Conservation (phyloP, 768 basidiomycete genomes). For the Crassisporium funariophilum region DNA sequence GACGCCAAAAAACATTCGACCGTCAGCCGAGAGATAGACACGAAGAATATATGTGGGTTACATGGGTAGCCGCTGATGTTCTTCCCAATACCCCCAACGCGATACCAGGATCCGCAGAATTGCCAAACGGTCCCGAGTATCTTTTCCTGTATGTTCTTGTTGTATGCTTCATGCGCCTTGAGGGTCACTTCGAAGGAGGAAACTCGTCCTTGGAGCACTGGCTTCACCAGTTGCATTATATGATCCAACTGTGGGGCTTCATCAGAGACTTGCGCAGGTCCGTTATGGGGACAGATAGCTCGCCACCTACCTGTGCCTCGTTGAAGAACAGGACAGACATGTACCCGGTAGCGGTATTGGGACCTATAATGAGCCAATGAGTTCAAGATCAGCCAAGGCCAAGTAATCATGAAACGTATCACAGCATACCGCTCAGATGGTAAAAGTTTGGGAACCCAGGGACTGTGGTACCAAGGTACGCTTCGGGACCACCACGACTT, state of each 20-base stretch:
- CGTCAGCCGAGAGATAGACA: too few relatives aligned
- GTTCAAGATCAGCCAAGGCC: too few relatives aligned
- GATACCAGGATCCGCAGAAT: constrained; percentile 45
- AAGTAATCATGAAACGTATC: neutral
- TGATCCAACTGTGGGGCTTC: constrained; percentile 39
- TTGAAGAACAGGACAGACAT: constrained; percentile 45
- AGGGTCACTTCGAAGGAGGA: constrained; percentile 38
- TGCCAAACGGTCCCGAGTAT: constrained; percentile 35
- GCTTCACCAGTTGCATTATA: constrained; percentile 40
- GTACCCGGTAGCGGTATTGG: constrained; percentile 47
- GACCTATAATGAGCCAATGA: constrained; percentile 29
- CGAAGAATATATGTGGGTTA: too few relatives aligned
- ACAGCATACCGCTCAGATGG: constrained; percentile 36
- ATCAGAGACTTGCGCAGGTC: neutral
- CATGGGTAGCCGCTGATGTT: constrained; percentile 43
- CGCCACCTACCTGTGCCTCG: constrained; percentile 40
- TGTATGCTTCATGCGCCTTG: constrained; percentile 40
- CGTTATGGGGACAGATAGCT: neutral
- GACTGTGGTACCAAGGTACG: constrained; percentile 44
- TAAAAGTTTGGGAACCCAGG: constrained; percentile 52
- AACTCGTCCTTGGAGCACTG: constrained; percentile 36
- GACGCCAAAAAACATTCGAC: neutral
- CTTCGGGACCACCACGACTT: constrained; percentile 41
- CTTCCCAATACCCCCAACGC: constrained; percentile 36
- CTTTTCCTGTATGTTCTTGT: constrained; percentile 37